These are phyloP conservation scores for Triticum aestivum DNA, from an alignment of 176 grass and related monocot genomes.

Conservation along the genomic window IWGSC_CS_RefSeq_v2.1 NC_057799.1:469331744-469332243, in stretches of 20 bases:
- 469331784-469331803: background rate
- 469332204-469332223: constrained; percentile 2
- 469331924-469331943: constrained; percentile 74
- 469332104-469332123: constrained; percentile 88
- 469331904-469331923: constrained; percentile 74
- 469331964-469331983: constrained; percentile 90
- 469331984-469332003: constrained; percentile 88
- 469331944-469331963: constrained; percentile 85
- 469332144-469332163: background rate
- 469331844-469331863: constrained; percentile 92
- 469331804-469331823: background rate
- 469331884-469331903: constrained; percentile 97
- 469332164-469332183: background rate
- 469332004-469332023: constrained; percentile 91
- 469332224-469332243: constrained; percentile 19
- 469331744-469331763: background rate
- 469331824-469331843: constrained; percentile 81
- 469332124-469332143: constrained; percentile 18
- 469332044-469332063: constrained; percentile 19
- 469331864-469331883: constrained; percentile 84
- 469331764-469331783: background rate
- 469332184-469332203: background rate
- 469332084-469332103: constrained; percentile 64
- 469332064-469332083: background rate
- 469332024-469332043: constrained; percentile 88